Evolutionary conservation across 306 rosid species (phyloP), one percentile per base, ranked within the genome.

Genomic region (Cotoneaster glaucophyllus): DNA sequence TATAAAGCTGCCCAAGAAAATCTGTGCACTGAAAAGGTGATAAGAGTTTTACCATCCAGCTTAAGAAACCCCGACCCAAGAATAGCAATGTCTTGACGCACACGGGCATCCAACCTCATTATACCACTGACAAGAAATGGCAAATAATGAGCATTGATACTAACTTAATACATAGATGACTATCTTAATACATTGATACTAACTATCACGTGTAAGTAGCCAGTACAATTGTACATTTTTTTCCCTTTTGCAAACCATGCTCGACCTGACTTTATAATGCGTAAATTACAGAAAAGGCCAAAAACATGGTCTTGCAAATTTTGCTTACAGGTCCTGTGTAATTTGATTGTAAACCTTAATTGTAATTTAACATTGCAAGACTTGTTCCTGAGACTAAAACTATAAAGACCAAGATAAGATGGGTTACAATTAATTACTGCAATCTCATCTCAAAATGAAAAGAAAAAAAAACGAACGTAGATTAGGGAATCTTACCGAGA

Each of bases 51-150:
- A 94, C 98, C 97, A 74, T 94, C 95, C 67, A 94, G 97, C 79
- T 92, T 92, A 74, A 92, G 97, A 82, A 94, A 90, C 79, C 84
- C 77, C 11, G 93, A 85, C 84, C 95, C 98, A 72, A 94, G 92
- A 74, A 94, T 84, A 74, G 98, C 93, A 80, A 95, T 85, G 77
- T 84, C 97, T 89, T 89, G 96, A 54, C 96, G 93, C 12, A 85
- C 98, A 72, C 90, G 95, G 32, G 95, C 96, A 85, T 94, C 89
- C 87, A 92, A 77, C 73, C 95, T 90, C 96, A 84, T 87, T 86
- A 94, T 90, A 80, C 98, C 96, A 70, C 98, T 94, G 87, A 64
- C 43, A 70, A 84, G 77, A 67, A 84, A 67, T 67, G 59, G 69
- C 25, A 73, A 74, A 80, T 43, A 52, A 75, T 81, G 69, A 86